Conservation (phyloP, 2,329 filamentous ascomycete genomes). For the Fusarium sp. region DNA sequence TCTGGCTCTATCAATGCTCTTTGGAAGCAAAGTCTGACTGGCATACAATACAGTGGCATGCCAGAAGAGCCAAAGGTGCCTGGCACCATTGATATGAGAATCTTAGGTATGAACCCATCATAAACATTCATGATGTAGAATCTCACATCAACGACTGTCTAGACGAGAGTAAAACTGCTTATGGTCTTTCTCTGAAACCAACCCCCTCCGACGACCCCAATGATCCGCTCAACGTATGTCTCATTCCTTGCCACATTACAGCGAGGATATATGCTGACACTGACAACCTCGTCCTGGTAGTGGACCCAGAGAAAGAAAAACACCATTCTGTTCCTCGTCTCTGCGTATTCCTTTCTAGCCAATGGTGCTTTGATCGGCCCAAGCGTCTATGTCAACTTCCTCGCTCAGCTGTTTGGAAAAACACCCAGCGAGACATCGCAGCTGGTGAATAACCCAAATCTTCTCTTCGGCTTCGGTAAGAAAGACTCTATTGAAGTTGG, state of each 20-base stretch:
- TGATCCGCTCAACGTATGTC: background rate
- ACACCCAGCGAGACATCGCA: background rate
- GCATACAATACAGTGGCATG: background rate
- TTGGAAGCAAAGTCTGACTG: background rate
- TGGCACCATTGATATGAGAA: background rate
- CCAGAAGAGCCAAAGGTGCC: background rate
- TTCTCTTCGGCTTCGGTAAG: conserved; percentile 1
- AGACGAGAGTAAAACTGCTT: background rate
- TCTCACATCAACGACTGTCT: background rate
- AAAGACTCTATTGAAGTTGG: too few species aligned
- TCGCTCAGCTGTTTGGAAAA: background rate
- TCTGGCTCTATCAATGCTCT: background rate
- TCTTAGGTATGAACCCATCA: background rate
- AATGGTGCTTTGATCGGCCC: background rate
- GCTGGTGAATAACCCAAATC: background rate
- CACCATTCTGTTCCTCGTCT: background rate
- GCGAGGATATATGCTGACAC: background rate
- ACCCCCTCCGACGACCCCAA: background rate
- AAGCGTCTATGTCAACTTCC: background rate
- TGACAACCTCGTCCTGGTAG: background rate
- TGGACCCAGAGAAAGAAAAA: background rate
- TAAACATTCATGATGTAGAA: background rate
- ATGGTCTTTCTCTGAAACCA: background rate
- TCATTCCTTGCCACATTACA: background rate
- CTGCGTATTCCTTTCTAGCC: background rate